Percentiles rank a stretch among this genome's conserved stretches.
Conservation (phyloP, 2,329 filamentous ascomycete species). For the Ceratocystis destructans region DNA sequence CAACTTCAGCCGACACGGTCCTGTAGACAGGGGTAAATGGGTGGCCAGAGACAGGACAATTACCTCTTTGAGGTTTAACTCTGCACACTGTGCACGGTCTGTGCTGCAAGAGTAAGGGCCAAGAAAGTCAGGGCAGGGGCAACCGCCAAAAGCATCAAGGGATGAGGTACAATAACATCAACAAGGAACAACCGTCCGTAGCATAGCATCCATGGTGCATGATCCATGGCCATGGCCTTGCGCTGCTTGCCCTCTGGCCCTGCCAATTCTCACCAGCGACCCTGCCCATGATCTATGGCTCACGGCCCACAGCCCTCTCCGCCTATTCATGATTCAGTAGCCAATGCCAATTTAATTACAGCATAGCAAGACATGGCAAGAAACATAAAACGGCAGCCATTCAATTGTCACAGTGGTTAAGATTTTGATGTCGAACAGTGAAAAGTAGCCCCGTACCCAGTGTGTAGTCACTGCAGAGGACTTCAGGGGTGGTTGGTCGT, state of each 20-base stretch:
- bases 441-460: not conserved
- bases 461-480: not conserved
- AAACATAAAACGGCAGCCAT: too few species aligned
- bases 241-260: not conserved
- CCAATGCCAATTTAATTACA: too few species aligned
- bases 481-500: not conserved
- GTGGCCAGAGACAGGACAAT: conserved; percentile 9
- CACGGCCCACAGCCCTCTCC: not conserved
- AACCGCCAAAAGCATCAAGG: conserved; percentile 6
- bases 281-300: not conserved
- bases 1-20: conserved; percentile 17
- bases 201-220: not conserved
- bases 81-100: conserved; percentile 13
- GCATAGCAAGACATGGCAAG: too few species aligned
- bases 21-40: conserved; percentile 6
- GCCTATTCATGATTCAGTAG: too few species aligned
- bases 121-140: conserved; percentile 3
- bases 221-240: not conserved
- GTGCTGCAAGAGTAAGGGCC: conserved; percentile 7
- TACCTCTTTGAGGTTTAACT: conserved; percentile 10
- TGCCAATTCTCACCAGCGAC: too few species aligned
- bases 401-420: too few species aligned
- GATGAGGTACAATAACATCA: not conserved
- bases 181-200: not conserved
- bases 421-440: too few species aligned